phyloP scores from a whole-genome alignment of 495 filamentous ascomycete species.

The Talaromyces liani region DNA sequence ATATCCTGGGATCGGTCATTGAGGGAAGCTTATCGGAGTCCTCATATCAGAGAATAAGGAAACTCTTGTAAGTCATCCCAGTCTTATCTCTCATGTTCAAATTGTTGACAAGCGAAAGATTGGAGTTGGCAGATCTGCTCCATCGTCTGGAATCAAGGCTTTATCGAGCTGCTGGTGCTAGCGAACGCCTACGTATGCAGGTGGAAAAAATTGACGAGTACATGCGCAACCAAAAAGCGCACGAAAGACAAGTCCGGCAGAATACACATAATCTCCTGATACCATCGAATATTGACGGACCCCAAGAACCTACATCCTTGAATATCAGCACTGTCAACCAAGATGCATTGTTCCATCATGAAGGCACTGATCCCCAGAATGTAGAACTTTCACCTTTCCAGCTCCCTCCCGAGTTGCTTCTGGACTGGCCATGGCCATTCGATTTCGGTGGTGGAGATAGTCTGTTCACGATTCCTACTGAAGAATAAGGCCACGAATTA shows the following conservation, averaged over 20 bases:
- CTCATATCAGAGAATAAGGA: slow-evolving; percentile 35
- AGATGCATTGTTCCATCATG: neutral
- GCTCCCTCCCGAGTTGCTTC: slow-evolving; percentile 29
- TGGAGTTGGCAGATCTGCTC: slow-evolving; percentile 36
- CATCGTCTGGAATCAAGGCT: slow-evolving; percentile 35
- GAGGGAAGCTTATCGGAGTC: slow-evolving; percentile 39
- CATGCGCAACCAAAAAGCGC: slow-evolving; percentile 18
- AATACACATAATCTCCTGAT: neutral
- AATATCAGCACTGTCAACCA: neutral
- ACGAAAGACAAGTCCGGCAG: neutral
- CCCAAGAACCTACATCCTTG: neutral
- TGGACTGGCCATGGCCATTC: slow-evolving; percentile 33
- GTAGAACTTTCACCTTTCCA: slow-evolving; percentile 21
- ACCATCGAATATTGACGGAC: neutral
- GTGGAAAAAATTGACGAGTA: slow-evolving; percentile 42
- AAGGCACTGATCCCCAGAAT: neutral
- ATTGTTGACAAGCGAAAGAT: neutral
- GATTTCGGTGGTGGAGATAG: neutral
- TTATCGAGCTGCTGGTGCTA: slow-evolving; percentile 30
- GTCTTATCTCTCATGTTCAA: neutral
- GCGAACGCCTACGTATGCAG: slow-evolving; percentile 31
- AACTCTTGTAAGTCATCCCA: slow-evolving; percentile 24
- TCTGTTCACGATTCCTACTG: neutral
- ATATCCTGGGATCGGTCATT: slow-evolving; percentile 42
- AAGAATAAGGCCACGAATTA: neutral